Percentiles rank a stretch among this genome's conserved stretches.
phyloP scores from a whole-genome alignment of 768 basidiomycete genomes.

The Macrolepiota dolichaula region DNA sequence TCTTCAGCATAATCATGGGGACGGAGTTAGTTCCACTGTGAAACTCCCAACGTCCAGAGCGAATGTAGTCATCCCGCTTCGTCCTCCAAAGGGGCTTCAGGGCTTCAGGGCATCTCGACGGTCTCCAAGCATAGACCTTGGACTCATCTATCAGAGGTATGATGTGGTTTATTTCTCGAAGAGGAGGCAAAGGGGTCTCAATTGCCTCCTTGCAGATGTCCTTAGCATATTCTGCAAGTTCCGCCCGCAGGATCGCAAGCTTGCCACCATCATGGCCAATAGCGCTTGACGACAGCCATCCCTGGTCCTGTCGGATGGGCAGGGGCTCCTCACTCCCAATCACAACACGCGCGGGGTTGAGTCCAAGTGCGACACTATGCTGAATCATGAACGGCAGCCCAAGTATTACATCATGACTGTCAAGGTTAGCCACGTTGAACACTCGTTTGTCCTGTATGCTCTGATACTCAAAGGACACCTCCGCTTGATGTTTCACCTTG shows the following conservation, averaged over 20 bases:
- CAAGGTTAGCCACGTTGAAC: slow-evolving; percentile 37
- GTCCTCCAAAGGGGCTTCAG: slow-evolving; percentile 21
- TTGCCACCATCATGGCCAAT: slow-evolving; percentile 11
- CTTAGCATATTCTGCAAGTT: slow-evolving; percentile 19
- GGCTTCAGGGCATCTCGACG: slow-evolving; percentile 31
- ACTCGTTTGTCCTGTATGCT: slow-evolving; percentile 17
- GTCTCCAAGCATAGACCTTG: slow-evolving; percentile 27
- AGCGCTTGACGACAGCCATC: slow-evolving; percentile 3
- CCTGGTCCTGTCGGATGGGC: background rate
- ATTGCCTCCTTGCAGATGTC: slow-evolving; percentile 22
- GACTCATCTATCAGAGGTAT: slow-evolving; percentile 34
- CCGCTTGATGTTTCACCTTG: slow-evolving; percentile 24
- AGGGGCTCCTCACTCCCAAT: slow-evolving; percentile 20
- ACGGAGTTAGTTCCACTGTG: slow-evolving; percentile 25
- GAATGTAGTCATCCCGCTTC: slow-evolving; percentile 23
- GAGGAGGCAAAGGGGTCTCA: slow-evolving; percentile 31
- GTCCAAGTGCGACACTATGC: slow-evolving; percentile 17
- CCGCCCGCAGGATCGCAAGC: slow-evolving; percentile 10
- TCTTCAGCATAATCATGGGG: slow-evolving; percentile 28
- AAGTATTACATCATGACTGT: slow-evolving; percentile 36
- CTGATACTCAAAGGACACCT: slow-evolving; percentile 28
- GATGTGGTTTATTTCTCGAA: slow-evolving; percentile 36
- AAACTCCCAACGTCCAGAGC: slow-evolving; percentile 25
- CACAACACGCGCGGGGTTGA: slow-evolving; percentile 21
- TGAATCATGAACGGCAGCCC: slow-evolving; percentile 37